These are phyloP conservation scores for Saxophila tyrrhenica DNA, from an alignment of 495 filamentous ascomycete genomes.

Conservation along the genomic window DNA sequence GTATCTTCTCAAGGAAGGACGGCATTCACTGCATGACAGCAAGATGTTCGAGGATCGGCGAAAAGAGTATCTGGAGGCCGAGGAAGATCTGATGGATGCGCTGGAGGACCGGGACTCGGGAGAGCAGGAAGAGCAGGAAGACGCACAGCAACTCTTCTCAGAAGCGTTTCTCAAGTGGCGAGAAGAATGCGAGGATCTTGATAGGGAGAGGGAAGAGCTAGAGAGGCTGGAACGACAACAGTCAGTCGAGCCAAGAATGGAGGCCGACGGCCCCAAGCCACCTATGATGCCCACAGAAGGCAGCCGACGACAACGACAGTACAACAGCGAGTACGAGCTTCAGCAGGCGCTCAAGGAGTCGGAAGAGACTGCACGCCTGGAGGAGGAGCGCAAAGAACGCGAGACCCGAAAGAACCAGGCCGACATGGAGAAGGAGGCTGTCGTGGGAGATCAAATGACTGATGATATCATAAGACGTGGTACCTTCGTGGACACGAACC, in stretches of 20 bases:
- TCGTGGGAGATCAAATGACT: constrained; percentile 65
- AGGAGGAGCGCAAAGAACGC: constrained; percentile 54
- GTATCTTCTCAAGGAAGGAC: constrained; percentile 27
- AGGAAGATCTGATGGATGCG: constrained; percentile 6
- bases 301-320: constrained; percentile 49
- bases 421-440: constrained; percentile 73
- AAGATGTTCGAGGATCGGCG: constrained; percentile 13
- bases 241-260: constrained; percentile 24
- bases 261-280: constrained; percentile 4
- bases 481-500: constrained; percentile 60
- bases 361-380: constrained; percentile 61
- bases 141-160: not conserved
- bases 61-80: constrained; percentile 14
- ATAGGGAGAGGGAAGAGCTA: constrained; percentile 14
- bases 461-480: constrained; percentile 21
- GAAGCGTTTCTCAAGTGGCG: constrained; percentile 4
- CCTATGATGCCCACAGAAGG: constrained; percentile 26
- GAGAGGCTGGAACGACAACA: constrained; percentile 22
- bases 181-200: constrained; percentile 11
- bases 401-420: constrained; percentile 55
- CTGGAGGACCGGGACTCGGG: constrained; percentile 5
- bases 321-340: constrained; percentile 64
- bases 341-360: constrained; percentile 67
- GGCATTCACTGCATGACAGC: constrained; percentile 6
- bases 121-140: not conserved